Base-by-base conservation (phyloP, 208 protist genomes). In the Endotrypanum monterogeii region DNA sequence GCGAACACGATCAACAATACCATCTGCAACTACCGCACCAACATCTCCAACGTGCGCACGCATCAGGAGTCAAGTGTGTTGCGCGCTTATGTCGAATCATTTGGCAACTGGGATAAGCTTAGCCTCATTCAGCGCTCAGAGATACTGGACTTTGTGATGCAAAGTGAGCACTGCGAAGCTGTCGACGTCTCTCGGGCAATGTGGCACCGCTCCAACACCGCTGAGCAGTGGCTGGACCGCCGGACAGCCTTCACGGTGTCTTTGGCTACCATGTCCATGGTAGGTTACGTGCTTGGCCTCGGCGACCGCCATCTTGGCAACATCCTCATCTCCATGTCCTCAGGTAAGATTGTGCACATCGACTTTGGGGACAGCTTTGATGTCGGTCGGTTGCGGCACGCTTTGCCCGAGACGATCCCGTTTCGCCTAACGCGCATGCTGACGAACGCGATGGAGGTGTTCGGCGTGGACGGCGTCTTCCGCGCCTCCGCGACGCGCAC, bases 331-430 rank as follows among this genome's bases (percentile, higher is more conserved):
- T 96, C 99, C 72, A 97, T 98, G 77, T 87, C 92, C 32, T 99
- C 98, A 8, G 99, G 99, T 55, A 98, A 99, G 76, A 93, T 99
- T 76, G 89, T 99, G 32, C 99, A 99, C 89, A 99, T 99, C 83
- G 99, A 99, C 90, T 99, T 99, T 90, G 99, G 99, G 51, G 99
- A 99, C 86, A 99, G 99, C 85, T 99, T 99, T 82, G 99, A 99
- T 81, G 98, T 99, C 0, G 99, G 99, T 4, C 98, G 99, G 79
- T 80, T 98, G 60, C 86, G 99, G 23, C 98, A 99, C 57, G 98
- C 99, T 65, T 98, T 99, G 67, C 99, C 99, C 3, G 99, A 99
- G 88, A 98, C 96, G 30, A 89, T 99, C 30, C 99, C 99, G 25
- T 99, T 99, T 91, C 93, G 99, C 55, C 92, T 99, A 2, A 99